Percentiles rank a stretch among this genome's conserved stretches.
Evolutionary conservation across 2,329 filamentous ascomycete species (phyloP).

Genomic region (Colletotrichum sansevieriae): DNA sequence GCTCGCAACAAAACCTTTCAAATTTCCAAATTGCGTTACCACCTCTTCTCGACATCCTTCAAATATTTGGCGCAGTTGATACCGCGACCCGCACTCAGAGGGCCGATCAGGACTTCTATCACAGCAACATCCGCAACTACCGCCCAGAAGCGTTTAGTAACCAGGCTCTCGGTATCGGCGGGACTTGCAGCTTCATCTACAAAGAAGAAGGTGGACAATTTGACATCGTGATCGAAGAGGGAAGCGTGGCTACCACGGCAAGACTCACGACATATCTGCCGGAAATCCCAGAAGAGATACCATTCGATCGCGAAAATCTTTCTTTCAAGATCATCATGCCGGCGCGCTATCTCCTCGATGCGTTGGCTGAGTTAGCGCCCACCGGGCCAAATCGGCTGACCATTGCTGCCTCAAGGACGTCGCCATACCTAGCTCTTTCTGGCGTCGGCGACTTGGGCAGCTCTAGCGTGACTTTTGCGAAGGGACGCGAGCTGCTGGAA

Average conservation of each 20-base stretch:
- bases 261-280: constrained; percentile 90
- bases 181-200: constrained; percentile 89
- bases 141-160: constrained; percentile 83
- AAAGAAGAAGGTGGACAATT: constrained; percentile 80
- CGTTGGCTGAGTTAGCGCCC: constrained; percentile 75
- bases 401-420: constrained; percentile 72
- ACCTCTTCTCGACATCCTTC: constrained; percentile 90
- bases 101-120: constrained; percentile 70
- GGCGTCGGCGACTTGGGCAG: constrained; percentile 71
- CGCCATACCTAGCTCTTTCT: constrained; percentile 81
- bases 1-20: constrained; percentile 63
- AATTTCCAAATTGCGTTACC: constrained; percentile 89
- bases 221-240: constrained; percentile 87
- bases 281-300: constrained; percentile 82
- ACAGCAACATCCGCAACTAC: constrained; percentile 72
- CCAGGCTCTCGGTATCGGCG: constrained; percentile 84
- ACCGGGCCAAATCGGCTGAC: constrained; percentile 81
- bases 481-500: constrained; percentile 77
- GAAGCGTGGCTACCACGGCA: constrained; percentile 88
- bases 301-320: constrained; percentile 84
- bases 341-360: constrained; percentile 78
- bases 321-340: constrained; percentile 97
- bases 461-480: constrained; percentile 76
- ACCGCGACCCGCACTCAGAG: constrained; percentile 69
- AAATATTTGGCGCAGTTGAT: constrained; percentile 92